A percentile compares a stretch with the other conserved stretches of the same genome.
Conservation (phyloP, 495 filamentous ascomycete species). For the Hypoxylon subgilvum region DNA sequence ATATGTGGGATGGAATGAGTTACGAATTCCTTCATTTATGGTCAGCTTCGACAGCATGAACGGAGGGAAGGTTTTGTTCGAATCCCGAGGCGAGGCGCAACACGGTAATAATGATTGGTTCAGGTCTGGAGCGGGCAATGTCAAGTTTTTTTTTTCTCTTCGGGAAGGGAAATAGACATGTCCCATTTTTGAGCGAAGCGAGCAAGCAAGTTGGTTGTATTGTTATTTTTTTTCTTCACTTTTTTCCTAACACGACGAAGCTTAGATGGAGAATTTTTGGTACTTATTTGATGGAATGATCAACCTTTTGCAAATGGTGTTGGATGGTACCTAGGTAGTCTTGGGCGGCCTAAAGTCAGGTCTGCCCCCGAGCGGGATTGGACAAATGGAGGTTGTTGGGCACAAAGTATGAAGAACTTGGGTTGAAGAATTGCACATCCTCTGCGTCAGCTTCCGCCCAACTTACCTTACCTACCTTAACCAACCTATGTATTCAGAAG, state of each 20-base stretch:
- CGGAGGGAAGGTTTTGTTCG: slow-evolving; percentile 10
- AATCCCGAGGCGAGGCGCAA: slow-evolving; percentile 18
- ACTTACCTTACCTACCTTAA: no score
- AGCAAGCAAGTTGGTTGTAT: slow-evolving; percentile 27
- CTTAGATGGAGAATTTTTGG: slow-evolving; percentile 21
- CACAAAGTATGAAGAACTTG: slow-evolving; percentile 26
- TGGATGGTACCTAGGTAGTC: slow-evolving; percentile 12
- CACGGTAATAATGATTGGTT: slow-evolving; percentile 19
- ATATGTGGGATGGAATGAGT: slow-evolving; percentile 35
- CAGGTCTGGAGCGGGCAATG: slow-evolving; percentile 12
- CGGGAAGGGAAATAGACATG: slow-evolving; percentile 21
- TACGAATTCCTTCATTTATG: slow-evolving; percentile 27
- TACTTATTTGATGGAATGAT: slow-evolving; percentile 15
- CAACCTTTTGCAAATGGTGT: slow-evolving; percentile 9
- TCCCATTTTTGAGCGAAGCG: slow-evolving; percentile 33
- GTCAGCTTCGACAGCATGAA: slow-evolving; percentile 21
- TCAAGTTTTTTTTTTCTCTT: slow-evolving; percentile 1
- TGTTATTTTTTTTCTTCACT: slow-evolving; percentile 9
- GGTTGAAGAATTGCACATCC: slow-evolving; percentile 27
- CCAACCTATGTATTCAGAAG: no score
- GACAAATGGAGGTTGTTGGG: slow-evolving; percentile 26
- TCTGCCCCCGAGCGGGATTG: slow-evolving; percentile 17
- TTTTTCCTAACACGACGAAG: slow-evolving; percentile 17
- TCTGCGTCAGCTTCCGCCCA: slow-evolving; percentile 25
- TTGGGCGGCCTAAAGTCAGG: slow-evolving; percentile 26